Conservation (phyloP, 1,284 basidiomycete species). For the Heliocybe sulcata region DNA sequence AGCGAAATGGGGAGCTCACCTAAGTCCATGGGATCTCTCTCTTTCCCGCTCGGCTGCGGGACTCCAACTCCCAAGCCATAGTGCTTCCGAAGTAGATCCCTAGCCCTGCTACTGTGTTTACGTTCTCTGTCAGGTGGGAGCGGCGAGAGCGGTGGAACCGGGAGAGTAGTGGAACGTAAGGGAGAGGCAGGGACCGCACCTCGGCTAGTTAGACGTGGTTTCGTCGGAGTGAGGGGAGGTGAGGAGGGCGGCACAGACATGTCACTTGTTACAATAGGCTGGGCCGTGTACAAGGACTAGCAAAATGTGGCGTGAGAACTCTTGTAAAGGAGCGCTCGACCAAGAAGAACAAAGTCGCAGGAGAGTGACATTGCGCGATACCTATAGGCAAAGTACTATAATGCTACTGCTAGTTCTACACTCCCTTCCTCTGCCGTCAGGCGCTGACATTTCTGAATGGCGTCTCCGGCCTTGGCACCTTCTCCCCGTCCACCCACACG, state of each 20-base stretch:
- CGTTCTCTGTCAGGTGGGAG: background rate
- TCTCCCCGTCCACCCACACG: conserved; percentile 54
- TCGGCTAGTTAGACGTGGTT: background rate
- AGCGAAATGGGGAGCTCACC: conserved; percentile 32
- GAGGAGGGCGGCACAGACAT: no score
- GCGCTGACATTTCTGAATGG: conserved; percentile 4
- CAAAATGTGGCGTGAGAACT: no score
- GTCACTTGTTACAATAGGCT: no score
- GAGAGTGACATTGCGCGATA: no score
- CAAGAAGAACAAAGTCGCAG: no score
- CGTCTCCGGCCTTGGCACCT: conserved; percentile 24
- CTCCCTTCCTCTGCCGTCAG: no score
- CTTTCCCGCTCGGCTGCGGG: conserved; percentile 48
- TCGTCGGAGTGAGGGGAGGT: background rate
- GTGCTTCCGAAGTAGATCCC: conserved; percentile 74
- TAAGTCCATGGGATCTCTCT: conserved; percentile 73
- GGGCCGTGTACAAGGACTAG: no score
- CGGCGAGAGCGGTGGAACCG: background rate
- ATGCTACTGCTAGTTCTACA: no score
- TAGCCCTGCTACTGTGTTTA: conserved; percentile 31
- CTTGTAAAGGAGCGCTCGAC: no score
- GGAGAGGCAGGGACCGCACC: background rate
- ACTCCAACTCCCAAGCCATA: conserved; percentile 74
- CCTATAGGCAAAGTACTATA: no score
- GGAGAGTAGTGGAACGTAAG: background rate